Evolutionary conservation across 495 filamentous ascomycete genomes (phyloP), one percentile per base, ranked within the genome.

Genomic region (Cladorrhinum samala): DNA sequence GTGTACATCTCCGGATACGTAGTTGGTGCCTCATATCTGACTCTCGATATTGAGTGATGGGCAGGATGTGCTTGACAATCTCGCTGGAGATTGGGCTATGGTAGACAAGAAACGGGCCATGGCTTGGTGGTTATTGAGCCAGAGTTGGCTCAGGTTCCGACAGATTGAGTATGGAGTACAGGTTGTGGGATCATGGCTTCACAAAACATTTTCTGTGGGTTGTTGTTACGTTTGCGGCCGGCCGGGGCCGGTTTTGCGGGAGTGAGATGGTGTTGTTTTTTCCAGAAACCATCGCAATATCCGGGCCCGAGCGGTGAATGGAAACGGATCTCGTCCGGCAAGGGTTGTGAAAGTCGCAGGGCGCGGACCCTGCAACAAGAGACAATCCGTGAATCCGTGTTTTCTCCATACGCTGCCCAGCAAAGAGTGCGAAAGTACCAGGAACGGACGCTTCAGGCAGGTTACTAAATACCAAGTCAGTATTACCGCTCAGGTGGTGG

Each of bases 281-380:
- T 56, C 43, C 41, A 48, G 45, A 48, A 56, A 19, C 11, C 21
- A 46, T 55, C 25, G 46, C 37, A 56, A 56, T 55, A 55, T 56
- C 54, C 42, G 54, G 54, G 46, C 46, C 46, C 19, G 47, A 47
- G 45, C 45, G 45, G 45, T 47, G 23, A 47, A 46, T 25, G 20
- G 43, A 9, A 16, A 19, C 37, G 52, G 45, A 44, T 55, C 5
- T 33, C 27, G 27, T 6, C 27, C 27, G 27, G 27, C 27, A 33
- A 33, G 27, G 27, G 27, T 33, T 5, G 27, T 33, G 24, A 19
- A 33, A 33, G 27, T 33, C 11, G 27, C 27, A 33, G 11, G 11
- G 27, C 11, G 27, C 27, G 27, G 27, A 33, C 27, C 27, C 27
- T 33, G 27, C 27, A 33, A 33, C 11, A 33, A 33, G 27, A 33